A percentile compares a stretch with the other conserved stretches of the same genome.
phyloP scores from a whole-genome alignment of 192 early-diverging fungal genomes.

The Entomortierella lignicola region DNA sequence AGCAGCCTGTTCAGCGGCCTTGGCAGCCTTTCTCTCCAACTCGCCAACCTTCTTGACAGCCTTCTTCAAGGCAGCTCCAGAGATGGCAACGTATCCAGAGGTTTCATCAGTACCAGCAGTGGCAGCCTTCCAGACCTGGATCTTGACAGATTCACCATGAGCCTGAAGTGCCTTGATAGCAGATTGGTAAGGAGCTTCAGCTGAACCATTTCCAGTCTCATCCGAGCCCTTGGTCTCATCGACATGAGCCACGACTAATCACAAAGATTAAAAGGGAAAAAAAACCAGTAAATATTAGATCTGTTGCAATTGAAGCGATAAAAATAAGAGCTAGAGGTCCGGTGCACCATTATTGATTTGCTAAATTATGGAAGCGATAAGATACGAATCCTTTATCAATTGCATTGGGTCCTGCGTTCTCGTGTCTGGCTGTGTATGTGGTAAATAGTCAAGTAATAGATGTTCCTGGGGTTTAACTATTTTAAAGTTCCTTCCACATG shows the following conservation, averaged over 20 bases:
- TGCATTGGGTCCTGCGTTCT: too few relatives aligned
- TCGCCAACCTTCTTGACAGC: constrained; percentile 78
- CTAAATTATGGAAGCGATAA: too few relatives aligned
- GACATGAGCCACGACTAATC: constrained; percentile 64
- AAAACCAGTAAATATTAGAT: background rate
- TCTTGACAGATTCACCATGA: constrained; percentile 62
- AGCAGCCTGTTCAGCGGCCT: constrained; percentile 80
- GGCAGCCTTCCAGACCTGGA: constrained; percentile 76
- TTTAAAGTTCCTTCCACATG: too few relatives aligned
- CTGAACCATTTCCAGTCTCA: constrained; percentile 78
- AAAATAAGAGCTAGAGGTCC: too few relatives aligned
- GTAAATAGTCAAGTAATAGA: too few relatives aligned
- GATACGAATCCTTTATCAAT: background rate
- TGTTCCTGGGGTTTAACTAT: constrained; percentile 5
- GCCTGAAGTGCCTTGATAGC: constrained; percentile 76
- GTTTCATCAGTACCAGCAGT: constrained; percentile 65
- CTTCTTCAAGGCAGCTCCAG: constrained; percentile 95
- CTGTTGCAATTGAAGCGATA: too few relatives aligned
- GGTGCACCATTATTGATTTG: too few relatives aligned
- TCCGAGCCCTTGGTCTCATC: constrained; percentile 90
- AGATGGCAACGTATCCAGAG: constrained; percentile 73
- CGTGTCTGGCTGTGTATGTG: too few relatives aligned
- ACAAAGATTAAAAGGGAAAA: background rate
- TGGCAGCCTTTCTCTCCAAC: constrained; percentile 80
- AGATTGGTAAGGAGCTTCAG: constrained; percentile 83